phyloP scores from a whole-genome alignment of 495 filamentous ascomycete species.

The Hypoxylon fragiforme region DNA sequence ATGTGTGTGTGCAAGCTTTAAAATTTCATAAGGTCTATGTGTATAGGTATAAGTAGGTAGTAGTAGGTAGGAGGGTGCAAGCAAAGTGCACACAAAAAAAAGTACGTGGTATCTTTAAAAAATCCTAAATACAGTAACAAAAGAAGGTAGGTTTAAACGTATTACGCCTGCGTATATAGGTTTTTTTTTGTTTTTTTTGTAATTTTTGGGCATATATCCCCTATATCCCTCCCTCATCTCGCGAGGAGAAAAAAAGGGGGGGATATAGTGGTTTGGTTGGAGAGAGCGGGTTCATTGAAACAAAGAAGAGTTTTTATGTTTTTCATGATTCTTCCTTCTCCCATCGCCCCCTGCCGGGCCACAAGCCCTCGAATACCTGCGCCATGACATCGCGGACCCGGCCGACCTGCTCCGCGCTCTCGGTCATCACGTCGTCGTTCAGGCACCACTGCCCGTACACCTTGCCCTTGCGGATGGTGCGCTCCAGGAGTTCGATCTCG shows the following conservation, averaged over 20 bases:
- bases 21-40: not conserved
- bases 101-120: slow-evolving; percentile 25
- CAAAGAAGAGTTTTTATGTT: no score
- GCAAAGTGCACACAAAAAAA: no score
- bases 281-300: no score
- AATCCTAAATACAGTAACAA: slow-evolving; percentile 23
- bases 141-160: not conserved
- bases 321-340: slow-evolving; percentile 16
- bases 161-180: slow-evolving; percentile 18
- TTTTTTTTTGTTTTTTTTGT: no score
- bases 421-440: slow-evolving; percentile 48
- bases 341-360: slow-evolving; percentile 23
- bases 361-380: slow-evolving; percentile 28
- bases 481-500: slow-evolving; percentile 41
- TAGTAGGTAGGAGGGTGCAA: not conserved
- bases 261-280: no score
- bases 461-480: slow-evolving; percentile 37
- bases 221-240: no score
- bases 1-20: not conserved
- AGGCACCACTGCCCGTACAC: slow-evolving; percentile 46
- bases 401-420: slow-evolving; percentile 31
- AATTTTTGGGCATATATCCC: no score
- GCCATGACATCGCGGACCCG: slow-evolving; percentile 29
- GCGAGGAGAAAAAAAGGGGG: no score
- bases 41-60: no score